phyloP scores from a whole-genome alignment of 2,329 filamentous ascomycete genomes.

The Beauveria bassiana region DNA sequence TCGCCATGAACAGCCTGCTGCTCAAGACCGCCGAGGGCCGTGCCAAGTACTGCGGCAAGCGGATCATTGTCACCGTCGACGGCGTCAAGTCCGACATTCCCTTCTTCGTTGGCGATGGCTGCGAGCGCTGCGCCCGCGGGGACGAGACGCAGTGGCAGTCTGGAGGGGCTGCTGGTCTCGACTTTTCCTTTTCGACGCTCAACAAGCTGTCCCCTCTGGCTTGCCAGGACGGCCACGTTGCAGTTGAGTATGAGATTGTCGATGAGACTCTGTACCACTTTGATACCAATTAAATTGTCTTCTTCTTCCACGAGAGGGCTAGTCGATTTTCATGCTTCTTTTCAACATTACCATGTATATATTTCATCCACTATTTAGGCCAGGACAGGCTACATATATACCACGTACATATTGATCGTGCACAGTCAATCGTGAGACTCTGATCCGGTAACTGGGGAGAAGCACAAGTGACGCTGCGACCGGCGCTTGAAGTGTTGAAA shows the following conservation, averaged over 20 bases:
- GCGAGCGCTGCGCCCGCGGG: slow-evolving; percentile 13
- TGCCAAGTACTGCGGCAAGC: slow-evolving; percentile 15
- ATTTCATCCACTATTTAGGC: background rate
- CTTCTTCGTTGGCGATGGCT: slow-evolving; percentile 15
- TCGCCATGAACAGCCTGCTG: slow-evolving; percentile 15
- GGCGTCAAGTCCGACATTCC: slow-evolving; percentile 7
- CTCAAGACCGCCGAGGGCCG: slow-evolving; percentile 11
- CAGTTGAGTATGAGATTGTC: slow-evolving; percentile 14
- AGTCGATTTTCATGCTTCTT: too few relatives aligned
- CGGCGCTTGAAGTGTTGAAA: too few relatives aligned
- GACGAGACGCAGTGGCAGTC: slow-evolving; percentile 11
- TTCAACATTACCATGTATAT: background rate
- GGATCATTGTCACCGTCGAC: slow-evolving; percentile 14
- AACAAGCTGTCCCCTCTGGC: slow-evolving; percentile 11
- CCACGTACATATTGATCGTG: background rate
- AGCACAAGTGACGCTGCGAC: too few relatives aligned
- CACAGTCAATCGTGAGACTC: background rate
- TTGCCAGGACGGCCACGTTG: slow-evolving; percentile 14
- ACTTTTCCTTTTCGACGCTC: slow-evolving; percentile 13
- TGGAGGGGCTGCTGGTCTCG: slow-evolving; percentile 13
- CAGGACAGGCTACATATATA: background rate
- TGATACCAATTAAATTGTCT: slow-evolving; percentile 2
- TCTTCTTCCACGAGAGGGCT: too few relatives aligned
- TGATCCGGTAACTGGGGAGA: too few relatives aligned
- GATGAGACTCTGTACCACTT: slow-evolving; percentile 15